Evolutionary conservation across 257 asterid genomes (phyloP).

Genomic region (Ilex aquifolium): DNA sequence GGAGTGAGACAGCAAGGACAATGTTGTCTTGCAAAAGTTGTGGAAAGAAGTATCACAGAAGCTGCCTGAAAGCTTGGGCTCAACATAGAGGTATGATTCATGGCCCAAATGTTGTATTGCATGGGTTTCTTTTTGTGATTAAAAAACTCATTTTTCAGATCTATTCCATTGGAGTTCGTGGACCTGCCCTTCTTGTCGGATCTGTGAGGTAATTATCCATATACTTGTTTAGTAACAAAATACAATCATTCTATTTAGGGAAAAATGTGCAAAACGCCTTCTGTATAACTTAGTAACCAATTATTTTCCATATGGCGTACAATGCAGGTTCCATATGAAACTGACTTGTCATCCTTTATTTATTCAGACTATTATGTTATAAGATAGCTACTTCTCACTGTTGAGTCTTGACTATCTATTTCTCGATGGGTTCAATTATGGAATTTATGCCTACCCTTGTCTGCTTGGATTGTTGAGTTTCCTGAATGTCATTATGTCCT

Average conservation of each 20-base stretch:
- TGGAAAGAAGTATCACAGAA: slow-evolving; percentile 83
- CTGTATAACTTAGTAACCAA: neutral
- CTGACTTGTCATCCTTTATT: neutral
- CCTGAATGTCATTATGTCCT: too few relatives aligned
- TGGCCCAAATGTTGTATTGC: slow-evolving; percentile 3
- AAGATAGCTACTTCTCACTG: too few relatives aligned
- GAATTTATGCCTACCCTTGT: too few relatives aligned
- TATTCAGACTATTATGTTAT: neutral
- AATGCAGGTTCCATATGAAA: neutral
- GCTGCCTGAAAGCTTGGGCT: slow-evolving; percentile 88
- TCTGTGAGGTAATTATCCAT: slow-evolving; percentile 67
- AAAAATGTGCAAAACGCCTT: neutral
- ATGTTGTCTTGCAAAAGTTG: slow-evolving; percentile 87
- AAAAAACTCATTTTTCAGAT: slow-evolving; percentile 43
- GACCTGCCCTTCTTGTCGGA: slow-evolving; percentile 93
- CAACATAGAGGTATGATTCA: slow-evolving; percentile 64
- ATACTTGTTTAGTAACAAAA: slow-evolving; percentile 10
- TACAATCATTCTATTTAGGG: neutral
- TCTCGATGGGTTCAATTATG: too few relatives aligned
- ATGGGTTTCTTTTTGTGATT: slow-evolving; percentile 2
- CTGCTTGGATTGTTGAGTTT: too few relatives aligned
- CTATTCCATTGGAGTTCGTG: slow-evolving; percentile 99
- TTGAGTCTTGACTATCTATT: too few relatives aligned
- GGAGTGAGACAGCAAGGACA: slow-evolving; percentile 81
- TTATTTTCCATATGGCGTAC: neutral